Evolutionary conservation across 805 yeast species (phyloP).

Genomic region (Metschnikowia continentalis): DNA sequence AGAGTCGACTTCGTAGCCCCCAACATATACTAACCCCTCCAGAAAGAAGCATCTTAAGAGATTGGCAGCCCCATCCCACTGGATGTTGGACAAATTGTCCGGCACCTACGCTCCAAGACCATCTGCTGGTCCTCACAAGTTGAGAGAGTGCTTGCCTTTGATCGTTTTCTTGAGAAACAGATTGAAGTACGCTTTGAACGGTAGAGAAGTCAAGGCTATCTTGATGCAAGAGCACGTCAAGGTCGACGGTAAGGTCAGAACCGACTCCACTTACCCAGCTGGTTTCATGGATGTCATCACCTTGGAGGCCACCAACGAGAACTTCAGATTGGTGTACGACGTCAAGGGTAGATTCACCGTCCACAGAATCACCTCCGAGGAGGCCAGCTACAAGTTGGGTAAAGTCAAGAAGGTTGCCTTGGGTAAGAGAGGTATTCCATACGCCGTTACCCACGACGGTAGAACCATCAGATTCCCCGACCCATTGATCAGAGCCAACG

Average conservation of each 20-base stretch:
- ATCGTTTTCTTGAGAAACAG: conserved; percentile 97
- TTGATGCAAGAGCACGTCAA: conserved; percentile 97
- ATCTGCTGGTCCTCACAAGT: conserved; percentile 99
- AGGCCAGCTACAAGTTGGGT: conserved; percentile 96
- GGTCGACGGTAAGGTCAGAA: conserved; percentile 99
- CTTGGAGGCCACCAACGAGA: conserved; percentile 96
- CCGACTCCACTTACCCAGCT: conserved; percentile 97
- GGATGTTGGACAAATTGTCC: conserved; percentile 99
- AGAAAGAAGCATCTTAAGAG: conserved; percentile 99
- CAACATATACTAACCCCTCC: conserved; percentile 28
- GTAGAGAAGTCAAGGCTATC: conserved; percentile 98
- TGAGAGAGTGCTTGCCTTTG: conserved; percentile 96
- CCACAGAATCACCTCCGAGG: conserved; percentile 99
- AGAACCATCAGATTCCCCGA: conserved; percentile 99
- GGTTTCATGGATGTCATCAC: conserved; percentile 99
- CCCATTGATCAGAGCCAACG: conserved; percentile 94
- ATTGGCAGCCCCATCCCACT: conserved; percentile 99
- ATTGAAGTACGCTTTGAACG: conserved; percentile 97
- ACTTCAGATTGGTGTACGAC: conserved; percentile 98
- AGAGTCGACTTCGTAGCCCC: conserved; percentile 3
- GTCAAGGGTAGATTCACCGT: conserved; percentile 98
- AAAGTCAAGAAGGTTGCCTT: conserved; percentile 97
- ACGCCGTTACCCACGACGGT: conserved; percentile 99
- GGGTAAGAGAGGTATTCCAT: conserved; percentile 98
- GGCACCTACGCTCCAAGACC: conserved; percentile 99